Base-by-base conservation (phyloP, 176 grass and related monocot species). In the Microstegium vimineum region DNA sequence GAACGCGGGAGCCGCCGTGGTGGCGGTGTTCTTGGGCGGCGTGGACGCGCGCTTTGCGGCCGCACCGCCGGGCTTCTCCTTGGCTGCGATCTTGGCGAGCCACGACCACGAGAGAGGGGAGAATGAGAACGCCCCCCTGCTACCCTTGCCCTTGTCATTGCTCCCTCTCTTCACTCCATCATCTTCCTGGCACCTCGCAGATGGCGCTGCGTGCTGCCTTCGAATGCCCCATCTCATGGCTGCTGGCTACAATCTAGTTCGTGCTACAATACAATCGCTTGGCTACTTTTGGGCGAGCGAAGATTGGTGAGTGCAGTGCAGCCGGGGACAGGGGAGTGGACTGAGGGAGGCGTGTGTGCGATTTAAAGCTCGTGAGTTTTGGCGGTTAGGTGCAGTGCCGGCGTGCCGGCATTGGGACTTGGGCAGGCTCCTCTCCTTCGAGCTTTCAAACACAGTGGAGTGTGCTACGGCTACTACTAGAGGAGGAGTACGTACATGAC, bases 51-150 rank as follows among this genome's bases (percentile, higher is more conserved):
- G 36, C 41, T 86, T 85, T 8, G 56, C 42, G 0, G 10, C 5
- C 32, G 28, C 17, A 6, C 15, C 43, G 43, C 41, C 22, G n/a
- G 81, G 65, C 76, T 74, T 84, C 5, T 68, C 32, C 72, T 78
- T 86, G 18, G 60, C n/a, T 31, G 63, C 66, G 28, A 92, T 30
- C 86, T 91, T 97, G 66, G 87, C 62, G 73, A 97, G 35, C 94
- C 94, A 97, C 54, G 85, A 87, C 94, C 94, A 97, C 54, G 85
- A 87, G 8, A 94, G 69, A 14, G 89, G 85, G 0, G 86, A 86
- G 66, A 93, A 90, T 4, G 69, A 96, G 67, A 89, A 59, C 1
- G 64, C 1, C 5, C 15, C 69, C 72, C 71, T 90, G 47, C 66
- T 86, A 43, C 42, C 36, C 10, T 16, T 6, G 31, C 47, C 37